Percentiles rank a stretch among this genome's conserved stretches.
Conservation (phyloP, 306 rosid genomes). For the Leucaena leucocephala region DNA sequence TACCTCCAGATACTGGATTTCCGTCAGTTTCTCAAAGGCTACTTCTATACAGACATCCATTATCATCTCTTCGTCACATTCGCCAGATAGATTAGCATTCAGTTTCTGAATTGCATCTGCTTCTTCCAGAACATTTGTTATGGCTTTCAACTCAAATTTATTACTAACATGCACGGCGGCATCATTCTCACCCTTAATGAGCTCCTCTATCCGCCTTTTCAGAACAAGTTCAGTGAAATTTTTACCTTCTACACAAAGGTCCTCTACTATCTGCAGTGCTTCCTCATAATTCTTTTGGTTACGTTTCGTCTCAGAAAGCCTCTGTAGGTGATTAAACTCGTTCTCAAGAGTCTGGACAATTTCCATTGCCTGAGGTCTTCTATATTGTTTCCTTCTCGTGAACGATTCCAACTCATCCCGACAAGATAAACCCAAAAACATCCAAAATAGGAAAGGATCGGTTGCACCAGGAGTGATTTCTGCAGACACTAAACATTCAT, state of each 20-base stretch:
- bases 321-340: slow-evolving; percentile 58
- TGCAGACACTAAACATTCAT: no score
- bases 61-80: slow-evolving; percentile 79
- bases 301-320: no score
- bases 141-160: slow-evolving; percentile 70
- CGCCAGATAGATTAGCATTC: slow-evolving; percentile 64
- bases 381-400: slow-evolving; percentile 73
- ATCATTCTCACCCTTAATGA: slow-evolving; percentile 29
- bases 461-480: no score
- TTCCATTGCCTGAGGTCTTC: slow-evolving; percentile 65
- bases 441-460: no score
- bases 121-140: slow-evolving; percentile 80
- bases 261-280: no score
- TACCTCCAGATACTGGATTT: slow-evolving; percentile 79
- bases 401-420: slow-evolving; percentile 78
- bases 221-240: slow-evolving; percentile 62
- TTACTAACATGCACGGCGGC: slow-evolving; percentile 51
- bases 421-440: slow-evolving; percentile 67
- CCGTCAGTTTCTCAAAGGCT: slow-evolving; percentile 84
- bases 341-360: slow-evolving; percentile 74
- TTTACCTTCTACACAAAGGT: slow-evolving; percentile 43
- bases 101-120: slow-evolving; percentile 50
- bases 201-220: slow-evolving; percentile 77
- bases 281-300: no score
- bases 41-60: slow-evolving; percentile 74